phyloP scores from a whole-genome alignment of 78 protist species.

The slime mould (Dictyostelium discoideum) region dicty_2.7 NC_007090.3:1298501-1299000 shows the following conservation, averaged over 20 bases:
- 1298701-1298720: neutral
- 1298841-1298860: neutral
- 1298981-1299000: neutral
- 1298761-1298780: neutral
- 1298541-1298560: neutral
- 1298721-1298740: neutral
- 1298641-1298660: neutral
- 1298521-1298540: neutral
- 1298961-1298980: neutral
- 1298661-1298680: neutral
- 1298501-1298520: no score
- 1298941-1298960: no score
- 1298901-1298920: neutral
- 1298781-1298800: no score
- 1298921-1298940: neutral
- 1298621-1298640: neutral
- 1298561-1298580: neutral
- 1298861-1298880: no score
- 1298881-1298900: no score
- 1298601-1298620: no score
- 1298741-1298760: neutral
- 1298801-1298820: neutral
- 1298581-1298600: neutral
- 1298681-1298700: neutral
- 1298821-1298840: no score